Evolutionary conservation across 2,329 filamentous ascomycete genomes (phyloP).

Genomic region (Sporothrix euskadiensis): DNA sequence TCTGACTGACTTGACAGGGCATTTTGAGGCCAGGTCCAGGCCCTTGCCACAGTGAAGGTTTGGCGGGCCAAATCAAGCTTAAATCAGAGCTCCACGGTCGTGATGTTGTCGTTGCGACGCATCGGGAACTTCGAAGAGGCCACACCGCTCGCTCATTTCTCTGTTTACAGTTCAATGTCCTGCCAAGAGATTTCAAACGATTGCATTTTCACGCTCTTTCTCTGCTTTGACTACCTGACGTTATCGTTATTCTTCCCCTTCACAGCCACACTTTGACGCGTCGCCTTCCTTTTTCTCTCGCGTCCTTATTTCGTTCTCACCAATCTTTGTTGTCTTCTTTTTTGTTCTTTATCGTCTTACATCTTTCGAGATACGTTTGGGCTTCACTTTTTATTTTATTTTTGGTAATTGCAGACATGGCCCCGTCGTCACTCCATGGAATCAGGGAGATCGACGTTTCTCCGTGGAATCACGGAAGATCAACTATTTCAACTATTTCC

Average conservation of each 20-base stretch:
- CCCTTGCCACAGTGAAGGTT: neutral
- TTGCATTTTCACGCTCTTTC: neutral
- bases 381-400: neutral
- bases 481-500: neutral
- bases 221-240: neutral
- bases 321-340: neutral
- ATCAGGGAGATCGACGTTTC: neutral
- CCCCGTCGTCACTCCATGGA: neutral
- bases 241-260: neutral
- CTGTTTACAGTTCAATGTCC: neutral
- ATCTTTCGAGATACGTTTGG: neutral
- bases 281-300: neutral
- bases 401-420: neutral
- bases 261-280: neutral
- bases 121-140: neutral
- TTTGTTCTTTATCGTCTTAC: neutral
- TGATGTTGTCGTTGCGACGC: neutral
- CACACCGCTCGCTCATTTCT: neutral
- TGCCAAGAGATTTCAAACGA: neutral
- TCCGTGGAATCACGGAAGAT: conserved; percentile 1
- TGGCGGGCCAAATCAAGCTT: neutral
- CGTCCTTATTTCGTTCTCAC: neutral
- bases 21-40: neutral
- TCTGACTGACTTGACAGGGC: too few relatives aligned
- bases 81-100: neutral